phyloP scores from a whole-genome alignment of 305 asterid species.

The Lippia alba region DNA sequence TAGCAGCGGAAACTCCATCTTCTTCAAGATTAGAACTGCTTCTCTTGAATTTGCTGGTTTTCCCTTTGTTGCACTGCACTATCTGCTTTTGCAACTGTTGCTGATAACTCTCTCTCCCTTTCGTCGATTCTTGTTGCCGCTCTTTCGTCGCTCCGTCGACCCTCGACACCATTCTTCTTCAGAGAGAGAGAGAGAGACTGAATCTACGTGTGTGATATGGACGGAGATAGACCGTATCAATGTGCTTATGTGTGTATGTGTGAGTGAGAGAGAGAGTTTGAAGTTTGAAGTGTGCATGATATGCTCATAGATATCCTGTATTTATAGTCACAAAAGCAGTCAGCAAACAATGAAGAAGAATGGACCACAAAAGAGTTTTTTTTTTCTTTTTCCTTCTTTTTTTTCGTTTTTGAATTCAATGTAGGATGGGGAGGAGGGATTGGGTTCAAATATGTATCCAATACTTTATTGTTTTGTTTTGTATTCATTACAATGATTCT shows the following conservation, averaged over 20 bases:
- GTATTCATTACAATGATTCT: constrained; percentile 1
- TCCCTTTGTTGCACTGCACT: constrained; percentile 68
- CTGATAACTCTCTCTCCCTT: constrained; percentile 34
- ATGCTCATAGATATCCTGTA: constrained; percentile 4
- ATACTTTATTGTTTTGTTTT: neutral
- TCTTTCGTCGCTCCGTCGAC: constrained; percentile 54
- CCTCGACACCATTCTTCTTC: constrained; percentile 54
- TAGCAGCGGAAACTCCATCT: constrained; percentile 81
- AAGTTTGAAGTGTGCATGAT: constrained; percentile 27
- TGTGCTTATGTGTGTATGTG: too few relatives aligned
- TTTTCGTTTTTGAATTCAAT: neutral
- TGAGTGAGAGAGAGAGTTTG: constrained; percentile 7
- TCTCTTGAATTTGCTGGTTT: constrained; percentile 66
- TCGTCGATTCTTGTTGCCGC: constrained; percentile 35
- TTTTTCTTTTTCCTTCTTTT: neutral
- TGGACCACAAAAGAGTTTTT: constrained; percentile 28
- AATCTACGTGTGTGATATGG: neutral
- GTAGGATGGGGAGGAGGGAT: constrained; percentile 24
- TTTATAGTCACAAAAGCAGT: constrained; percentile 33
- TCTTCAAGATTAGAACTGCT: constrained; percentile 64
- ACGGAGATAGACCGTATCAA: too few relatives aligned
- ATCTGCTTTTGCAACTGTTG: constrained; percentile 43
- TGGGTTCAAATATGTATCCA: constrained; percentile 30
- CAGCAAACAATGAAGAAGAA: too few relatives aligned
- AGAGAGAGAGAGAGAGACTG: constrained; percentile 17